A percentile compares a stretch with the other conserved stretches of the same genome.
Conservation (phyloP, 345 rosid species). For the Gossypium bickii region DNA sequence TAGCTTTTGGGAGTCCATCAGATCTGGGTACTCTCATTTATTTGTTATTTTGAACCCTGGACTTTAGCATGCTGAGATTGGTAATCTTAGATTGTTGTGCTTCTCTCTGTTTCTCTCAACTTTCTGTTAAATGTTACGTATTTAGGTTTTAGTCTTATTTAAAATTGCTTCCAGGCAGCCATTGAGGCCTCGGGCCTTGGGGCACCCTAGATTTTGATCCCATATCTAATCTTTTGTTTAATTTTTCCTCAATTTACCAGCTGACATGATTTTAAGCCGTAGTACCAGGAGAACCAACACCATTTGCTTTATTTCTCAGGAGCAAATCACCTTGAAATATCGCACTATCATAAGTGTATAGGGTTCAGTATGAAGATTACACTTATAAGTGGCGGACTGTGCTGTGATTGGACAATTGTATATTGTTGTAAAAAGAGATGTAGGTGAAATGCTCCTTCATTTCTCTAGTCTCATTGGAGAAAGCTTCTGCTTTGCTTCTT, state of each 20-base stretch:
- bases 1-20: conserved; percentile 77
- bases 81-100: not conserved
- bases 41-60: not conserved
- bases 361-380: not conserved
- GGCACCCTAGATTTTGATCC: not conserved
- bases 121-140: not conserved
- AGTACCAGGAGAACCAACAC: not conserved
- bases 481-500: conserved; percentile 9
- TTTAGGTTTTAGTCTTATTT: not conserved
- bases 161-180: not conserved
- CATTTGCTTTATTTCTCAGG: not conserved
- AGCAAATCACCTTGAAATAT: not conserved
- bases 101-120: not conserved
- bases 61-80: conserved; percentile 2
- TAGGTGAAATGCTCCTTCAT: not conserved
- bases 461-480: not conserved
- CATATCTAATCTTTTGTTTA: not conserved
- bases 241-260: not conserved
- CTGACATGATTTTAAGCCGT: not conserved
- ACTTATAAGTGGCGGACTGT: not conserved
- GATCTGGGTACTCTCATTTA: conserved; percentile 55
- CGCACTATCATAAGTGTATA: not conserved
- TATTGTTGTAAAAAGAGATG: not conserved
- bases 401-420: not conserved
- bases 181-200: not conserved